These are phyloP conservation scores for Linaria vulgaris DNA, from an alignment of 257 asterid genomes.

Conservation along the genomic window DNA sequence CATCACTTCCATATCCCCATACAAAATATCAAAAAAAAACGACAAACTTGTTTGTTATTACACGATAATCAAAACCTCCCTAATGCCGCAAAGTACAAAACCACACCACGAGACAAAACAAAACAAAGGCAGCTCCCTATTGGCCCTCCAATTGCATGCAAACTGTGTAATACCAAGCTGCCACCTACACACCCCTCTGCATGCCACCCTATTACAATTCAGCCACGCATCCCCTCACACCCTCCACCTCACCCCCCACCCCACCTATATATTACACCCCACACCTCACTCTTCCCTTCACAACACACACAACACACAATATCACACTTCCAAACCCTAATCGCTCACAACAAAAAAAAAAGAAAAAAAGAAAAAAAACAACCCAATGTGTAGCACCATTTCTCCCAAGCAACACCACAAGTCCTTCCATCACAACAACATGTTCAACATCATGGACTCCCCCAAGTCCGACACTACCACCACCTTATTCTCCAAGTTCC, in stretches of 20 bases:
- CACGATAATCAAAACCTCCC: too few species aligned
- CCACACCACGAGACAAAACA: too few species aligned
- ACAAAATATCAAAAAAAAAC: too few species aligned
- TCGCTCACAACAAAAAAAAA: too few species aligned
- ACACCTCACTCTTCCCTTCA: background rate
- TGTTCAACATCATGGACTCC: background rate
- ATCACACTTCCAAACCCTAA: too few species aligned
- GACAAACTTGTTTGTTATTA: too few species aligned
- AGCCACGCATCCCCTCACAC: background rate
- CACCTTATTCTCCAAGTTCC: background rate
- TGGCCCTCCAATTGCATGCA: background rate
- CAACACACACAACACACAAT: too few species aligned
- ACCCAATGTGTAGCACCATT: too few species aligned
- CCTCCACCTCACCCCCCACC: background rate
- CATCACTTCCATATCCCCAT: too few species aligned
- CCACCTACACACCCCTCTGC: background rate
- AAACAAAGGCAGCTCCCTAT: too few species aligned
- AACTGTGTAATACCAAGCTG: background rate
- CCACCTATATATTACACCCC: background rate
- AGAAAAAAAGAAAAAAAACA: too few species aligned
- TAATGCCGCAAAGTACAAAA: too few species aligned
- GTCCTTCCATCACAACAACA: background rate
- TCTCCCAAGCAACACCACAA: background rate
- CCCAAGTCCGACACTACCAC: background rate
- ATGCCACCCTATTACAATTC: background rate